Evolutionary conservation across 2,329 filamentous ascomycete genomes (phyloP).

Genomic region (Fusarium denticulatum): DNA sequence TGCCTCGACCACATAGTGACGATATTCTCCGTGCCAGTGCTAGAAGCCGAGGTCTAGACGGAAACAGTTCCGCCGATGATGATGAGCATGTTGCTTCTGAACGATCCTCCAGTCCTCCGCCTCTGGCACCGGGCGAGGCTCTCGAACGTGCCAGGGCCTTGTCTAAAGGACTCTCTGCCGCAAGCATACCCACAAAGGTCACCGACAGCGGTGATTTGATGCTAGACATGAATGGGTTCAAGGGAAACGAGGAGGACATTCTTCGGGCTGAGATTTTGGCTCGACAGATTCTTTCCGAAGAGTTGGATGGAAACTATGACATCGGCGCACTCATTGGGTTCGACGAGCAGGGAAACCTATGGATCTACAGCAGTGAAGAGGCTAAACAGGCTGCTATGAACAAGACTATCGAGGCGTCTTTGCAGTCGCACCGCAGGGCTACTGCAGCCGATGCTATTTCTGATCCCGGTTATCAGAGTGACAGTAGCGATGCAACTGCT

Average conservation of each 20-base stretch:
- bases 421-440: conserved; percentile 58
- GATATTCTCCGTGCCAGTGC: conserved; percentile 61
- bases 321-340: conserved; percentile 95
- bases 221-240: conserved; percentile 98
- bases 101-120: conserved; percentile 80
- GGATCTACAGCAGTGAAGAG: conserved; percentile 98
- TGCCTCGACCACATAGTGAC: conserved; percentile 63
- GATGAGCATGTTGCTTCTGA: conserved; percentile 57
- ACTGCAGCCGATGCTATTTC: conserved; percentile 82
- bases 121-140: conserved; percentile 76
- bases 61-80: conserved; percentile 50
- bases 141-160: conserved; percentile 84
- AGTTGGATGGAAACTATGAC: conserved; percentile 94
- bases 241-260: conserved; percentile 91
- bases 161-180: conserved; percentile 86
- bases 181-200: conserved; percentile 93
- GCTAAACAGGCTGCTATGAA: conserved; percentile 89
- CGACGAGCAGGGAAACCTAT: conserved; percentile 95
- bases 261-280: conserved; percentile 93
- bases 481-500: conserved; percentile 73
- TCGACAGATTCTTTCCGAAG: conserved; percentile 89
- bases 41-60: conserved; percentile 50
- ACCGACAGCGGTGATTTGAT: conserved; percentile 94
- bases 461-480: conserved; percentile 95
- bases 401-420: conserved; percentile 63